Percentiles rank a stretch among this genome's conserved stretches.
Evolutionary conservation across 2,329 filamentous ascomycete genomes (phyloP).

Genomic region (Aspergillus ochraceoroseus): DNA sequence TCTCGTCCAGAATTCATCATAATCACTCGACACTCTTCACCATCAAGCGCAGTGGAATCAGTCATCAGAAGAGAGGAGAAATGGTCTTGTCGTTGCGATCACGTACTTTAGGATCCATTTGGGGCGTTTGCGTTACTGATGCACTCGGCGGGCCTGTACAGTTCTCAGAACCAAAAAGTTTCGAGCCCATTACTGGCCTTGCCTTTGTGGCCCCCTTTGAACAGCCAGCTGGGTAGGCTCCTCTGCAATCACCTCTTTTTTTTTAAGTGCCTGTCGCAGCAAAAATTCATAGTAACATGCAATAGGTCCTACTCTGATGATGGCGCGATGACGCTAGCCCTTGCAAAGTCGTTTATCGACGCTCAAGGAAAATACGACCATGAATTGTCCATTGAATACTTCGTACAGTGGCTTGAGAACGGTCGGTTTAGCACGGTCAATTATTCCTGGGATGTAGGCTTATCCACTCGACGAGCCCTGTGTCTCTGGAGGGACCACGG

Average conservation of each 20-base stretch:
- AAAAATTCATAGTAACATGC: not conserved
- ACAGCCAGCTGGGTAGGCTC: conserved; percentile 34
- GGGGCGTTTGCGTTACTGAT: conserved; percentile 41
- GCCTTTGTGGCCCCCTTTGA: conserved; percentile 33
- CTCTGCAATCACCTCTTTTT: not conserved
- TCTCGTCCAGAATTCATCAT: too few relatives aligned
- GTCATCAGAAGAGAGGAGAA: too few relatives aligned
- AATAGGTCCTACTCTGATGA: conserved; percentile 42
- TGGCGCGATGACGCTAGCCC: conserved; percentile 44
- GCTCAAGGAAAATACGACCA: conserved; percentile 29
- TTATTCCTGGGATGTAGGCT: conserved; percentile 41
- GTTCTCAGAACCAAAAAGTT: conserved; percentile 36
- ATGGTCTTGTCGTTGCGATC: too few relatives aligned
- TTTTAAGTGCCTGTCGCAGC: not conserved
- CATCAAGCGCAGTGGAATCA: too few relatives aligned
- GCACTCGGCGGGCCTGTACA: conserved; percentile 44
- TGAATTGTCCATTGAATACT: conserved; percentile 32
- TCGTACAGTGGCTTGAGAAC: conserved; percentile 34
- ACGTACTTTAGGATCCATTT: conserved; percentile 29
- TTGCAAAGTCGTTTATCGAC: conserved; percentile 39
- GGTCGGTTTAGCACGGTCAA: conserved; percentile 38
- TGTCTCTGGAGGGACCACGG: conserved; percentile 28
- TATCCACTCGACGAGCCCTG: conserved; percentile 31
- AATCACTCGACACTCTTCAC: too few relatives aligned
- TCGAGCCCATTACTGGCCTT: conserved; percentile 34